Conservation (phyloP, 495 filamentous ascomycete species). For the Baudoinia panamericana region DNA sequence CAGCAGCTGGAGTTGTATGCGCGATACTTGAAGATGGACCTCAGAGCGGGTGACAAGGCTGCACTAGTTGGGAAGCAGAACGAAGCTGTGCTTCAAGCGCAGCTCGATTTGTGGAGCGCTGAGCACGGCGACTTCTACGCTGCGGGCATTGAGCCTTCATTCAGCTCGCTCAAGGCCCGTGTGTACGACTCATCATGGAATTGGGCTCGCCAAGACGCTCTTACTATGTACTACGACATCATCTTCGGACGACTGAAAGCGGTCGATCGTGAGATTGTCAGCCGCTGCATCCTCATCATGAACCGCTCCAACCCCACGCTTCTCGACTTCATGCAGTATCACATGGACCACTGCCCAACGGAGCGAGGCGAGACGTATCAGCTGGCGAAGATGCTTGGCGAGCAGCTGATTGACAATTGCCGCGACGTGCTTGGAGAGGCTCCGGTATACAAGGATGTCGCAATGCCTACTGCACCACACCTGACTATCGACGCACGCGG, state of each 20-base stretch:
- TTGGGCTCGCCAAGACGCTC: constrained; percentile 93
- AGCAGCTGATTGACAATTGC: constrained; percentile 94
- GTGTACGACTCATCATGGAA: constrained; percentile 99
- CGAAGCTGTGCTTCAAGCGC: constrained; percentile 71
- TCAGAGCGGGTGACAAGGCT: constrained; percentile 88
- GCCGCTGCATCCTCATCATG: constrained; percentile 97
- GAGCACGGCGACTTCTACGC: constrained; percentile 97
- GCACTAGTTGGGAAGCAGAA: constrained; percentile 72
- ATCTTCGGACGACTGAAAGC: constrained; percentile 90
- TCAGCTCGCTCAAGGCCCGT: constrained; percentile 83
- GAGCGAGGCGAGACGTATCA: constrained; percentile 95
- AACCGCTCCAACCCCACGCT: constrained; percentile 92
- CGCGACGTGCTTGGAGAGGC: constrained; percentile 71
- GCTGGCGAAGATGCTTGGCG: constrained; percentile 88
- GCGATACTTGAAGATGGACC: constrained; percentile 91
- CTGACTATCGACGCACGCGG: constrained; percentile 82
- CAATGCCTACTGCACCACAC: constrained; percentile 77
- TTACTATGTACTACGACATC: constrained; percentile 98
- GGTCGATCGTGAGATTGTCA: constrained; percentile 95
- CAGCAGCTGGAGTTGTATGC: constrained; percentile 92
- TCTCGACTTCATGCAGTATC: constrained; percentile 98
- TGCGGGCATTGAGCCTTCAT: constrained; percentile 81
- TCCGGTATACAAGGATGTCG: constrained; percentile 91
- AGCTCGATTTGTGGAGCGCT: constrained; percentile 85
- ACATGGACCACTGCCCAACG: constrained; percentile 97